Evolutionary conservation across 306 rosid genomes (phyloP), one percentile per base, ranked within the genome.

Genomic region (Lathyrus sativus): DNA sequence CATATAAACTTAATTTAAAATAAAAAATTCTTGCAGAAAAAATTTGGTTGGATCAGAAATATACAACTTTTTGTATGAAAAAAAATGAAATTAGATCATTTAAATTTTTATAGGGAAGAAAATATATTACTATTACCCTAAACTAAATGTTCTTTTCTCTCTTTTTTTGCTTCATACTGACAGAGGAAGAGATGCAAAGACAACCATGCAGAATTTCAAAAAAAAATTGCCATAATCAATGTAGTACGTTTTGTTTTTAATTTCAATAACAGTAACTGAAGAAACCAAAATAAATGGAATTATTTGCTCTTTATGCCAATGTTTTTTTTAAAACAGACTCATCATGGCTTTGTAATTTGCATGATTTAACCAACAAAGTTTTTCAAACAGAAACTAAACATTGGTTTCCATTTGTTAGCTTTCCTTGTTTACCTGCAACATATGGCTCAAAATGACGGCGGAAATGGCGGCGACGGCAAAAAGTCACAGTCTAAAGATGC

Each of bases 391-490:
- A 51, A 51, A 19, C 58, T 3, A 9, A 51, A 51, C 13, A 51
- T 7, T 1, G 0, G n/a, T 19, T 53, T 53, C 58, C n/a, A 53
- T 18, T 51, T 19, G 31, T 4, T 22, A 51, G 2, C 6, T 18
- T 51, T 51, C 57, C 29, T 19, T 19, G 19, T 6, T 48, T 48
- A 14, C 4, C 24, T 48, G 14, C 31, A 53, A 19, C 33, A 19
- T 10, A 53, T 53, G 58, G 33, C 58, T 53, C 58, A 53, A 53
- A 53, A 19, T 19, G 58, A 53, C 9, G 58, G 58, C 19, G 58
- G 56, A 48, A 26, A 48, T 10, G 26, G 26, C 8, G 53, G 53
- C 4, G 29, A 22, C 13, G 19, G 19, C 58, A 51, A 51, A 19
- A 51, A 51, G 13, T 4, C 58, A 19, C 58, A 53, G 14, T 10